phyloP scores from a whole-genome alignment of 495 filamentous ascomycete genomes.

The Penicillium roqueforti region DNA sequence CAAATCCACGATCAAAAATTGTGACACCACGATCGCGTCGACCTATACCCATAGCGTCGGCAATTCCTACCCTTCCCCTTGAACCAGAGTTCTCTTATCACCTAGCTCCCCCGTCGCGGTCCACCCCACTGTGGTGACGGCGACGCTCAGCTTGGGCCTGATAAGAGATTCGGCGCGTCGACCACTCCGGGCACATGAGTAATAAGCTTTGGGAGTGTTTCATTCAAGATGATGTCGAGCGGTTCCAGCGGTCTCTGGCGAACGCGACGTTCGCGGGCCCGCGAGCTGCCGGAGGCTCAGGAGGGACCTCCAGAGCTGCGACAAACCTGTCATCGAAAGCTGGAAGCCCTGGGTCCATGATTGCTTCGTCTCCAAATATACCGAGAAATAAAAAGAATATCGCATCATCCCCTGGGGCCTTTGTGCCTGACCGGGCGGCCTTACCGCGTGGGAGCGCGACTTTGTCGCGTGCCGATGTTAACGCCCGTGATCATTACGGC shows the following conservation, averaged over 20 bases:
- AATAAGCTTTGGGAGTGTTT: slow-evolving; percentile 93
- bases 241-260: slow-evolving; percentile 77
- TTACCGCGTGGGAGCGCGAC: slow-evolving; percentile 15
- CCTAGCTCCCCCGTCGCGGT: slow-evolving; percentile 74
- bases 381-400: slow-evolving; percentile 38
- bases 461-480: slow-evolving; percentile 68
- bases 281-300: slow-evolving; percentile 27
- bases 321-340: slow-evolving; percentile 27
- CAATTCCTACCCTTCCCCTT: slow-evolving; percentile 2
- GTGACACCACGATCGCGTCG: slow-evolving; percentile 10
- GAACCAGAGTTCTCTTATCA: slow-evolving; percentile 39
- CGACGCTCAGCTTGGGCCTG: slow-evolving; percentile 72
- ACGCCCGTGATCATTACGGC: slow-evolving; percentile 72
- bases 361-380: slow-evolving; percentile 46
- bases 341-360: slow-evolving; percentile 47
- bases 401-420: slow-evolving; percentile 29
- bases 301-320: slow-evolving; percentile 22
- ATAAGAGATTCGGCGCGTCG: slow-evolving; percentile 49
- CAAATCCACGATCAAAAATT: slow-evolving; percentile 5
- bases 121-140: slow-evolving; percentile 66
- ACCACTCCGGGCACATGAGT: slow-evolving; percentile 74
- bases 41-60: slow-evolving; percentile 13
- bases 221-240: slow-evolving; percentile 92
- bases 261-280: slow-evolving; percentile 48
- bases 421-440: slow-evolving; percentile 23